These are phyloP conservation scores for Taphrina sp. DNA, from an alignment of 1,139 yeast genomes.

Conservation along the genomic window DNA sequence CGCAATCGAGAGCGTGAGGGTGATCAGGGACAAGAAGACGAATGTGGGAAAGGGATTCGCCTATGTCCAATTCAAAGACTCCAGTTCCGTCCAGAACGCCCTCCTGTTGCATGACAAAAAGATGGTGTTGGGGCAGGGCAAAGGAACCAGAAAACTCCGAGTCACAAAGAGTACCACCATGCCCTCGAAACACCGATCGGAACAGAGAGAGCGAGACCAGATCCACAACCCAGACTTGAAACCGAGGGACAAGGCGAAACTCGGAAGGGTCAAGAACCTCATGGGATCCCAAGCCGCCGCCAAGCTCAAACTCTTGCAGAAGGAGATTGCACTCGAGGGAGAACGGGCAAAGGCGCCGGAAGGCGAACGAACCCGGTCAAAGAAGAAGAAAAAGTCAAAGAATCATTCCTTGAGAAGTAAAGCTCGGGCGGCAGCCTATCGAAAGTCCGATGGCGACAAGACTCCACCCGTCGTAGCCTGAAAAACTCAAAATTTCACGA, in stretches of 20 bases:
- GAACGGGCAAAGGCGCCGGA: slow-evolving; percentile 54
- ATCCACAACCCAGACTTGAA: slow-evolving; percentile 38
- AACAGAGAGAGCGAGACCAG: slow-evolving; percentile 37
- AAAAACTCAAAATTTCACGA: too few species aligned
- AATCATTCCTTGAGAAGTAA: slow-evolving; percentile 21
- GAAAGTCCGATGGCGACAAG: slow-evolving; percentile 17
- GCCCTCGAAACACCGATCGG: slow-evolving; percentile 24
- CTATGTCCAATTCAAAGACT: slow-evolving; percentile 83
- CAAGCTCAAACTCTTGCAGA: slow-evolving; percentile 51
- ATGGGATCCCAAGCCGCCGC: slow-evolving; percentile 79
- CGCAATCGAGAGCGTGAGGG: slow-evolving; percentile 80
- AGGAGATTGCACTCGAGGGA: slow-evolving; percentile 63
- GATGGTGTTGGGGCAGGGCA: slow-evolving; percentile 45
- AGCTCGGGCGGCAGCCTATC: slow-evolving; percentile 28
- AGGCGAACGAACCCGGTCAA: slow-evolving; percentile 19
- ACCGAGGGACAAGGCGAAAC: slow-evolving; percentile 60
- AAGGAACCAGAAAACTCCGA: slow-evolving; percentile 64
- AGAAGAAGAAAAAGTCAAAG: slow-evolving; percentile 29
- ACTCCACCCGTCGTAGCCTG: too few species aligned
- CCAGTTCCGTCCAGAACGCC: slow-evolving; percentile 79
- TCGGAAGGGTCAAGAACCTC: slow-evolving; percentile 74
- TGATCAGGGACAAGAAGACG: slow-evolving; percentile 87
- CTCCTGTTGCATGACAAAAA: slow-evolving; percentile 71
- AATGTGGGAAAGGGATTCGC: slow-evolving; percentile 98
- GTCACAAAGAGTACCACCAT: slow-evolving; percentile 70